Evolutionary conservation across 2,329 filamentous ascomycete species (phyloP).

Genomic region (Colletotrichum sp.): DNA sequence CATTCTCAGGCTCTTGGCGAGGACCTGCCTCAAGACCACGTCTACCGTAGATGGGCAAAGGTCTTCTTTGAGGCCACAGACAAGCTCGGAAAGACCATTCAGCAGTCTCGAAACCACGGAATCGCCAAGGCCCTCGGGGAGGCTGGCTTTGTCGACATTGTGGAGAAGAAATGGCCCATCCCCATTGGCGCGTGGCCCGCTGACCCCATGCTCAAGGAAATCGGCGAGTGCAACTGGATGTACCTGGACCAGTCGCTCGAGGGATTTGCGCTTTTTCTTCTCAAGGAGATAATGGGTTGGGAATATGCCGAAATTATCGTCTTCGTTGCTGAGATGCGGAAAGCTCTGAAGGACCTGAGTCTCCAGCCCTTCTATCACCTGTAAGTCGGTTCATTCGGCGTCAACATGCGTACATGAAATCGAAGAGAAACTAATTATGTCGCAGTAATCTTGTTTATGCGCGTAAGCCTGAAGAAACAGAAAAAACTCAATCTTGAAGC

Average conservation of each 20-base stretch:
- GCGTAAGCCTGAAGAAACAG: not conserved
- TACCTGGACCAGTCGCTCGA: slow-evolving; percentile 29
- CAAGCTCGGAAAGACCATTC: slow-evolving; percentile 35
- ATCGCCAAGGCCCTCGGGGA: slow-evolving; percentile 25
- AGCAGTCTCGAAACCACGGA: slow-evolving; percentile 21
- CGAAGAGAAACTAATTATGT: not conserved
- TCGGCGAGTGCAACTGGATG: slow-evolving; percentile 23
- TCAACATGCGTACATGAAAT: not conserved
- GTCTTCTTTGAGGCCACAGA: slow-evolving; percentile 31
- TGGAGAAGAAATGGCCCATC: slow-evolving; percentile 19
- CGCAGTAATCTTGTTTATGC: not conserved
- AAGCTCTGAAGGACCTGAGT: not conserved
- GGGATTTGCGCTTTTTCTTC: slow-evolving; percentile 30
- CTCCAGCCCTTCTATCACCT: not conserved
- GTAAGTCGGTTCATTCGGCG: not conserved
- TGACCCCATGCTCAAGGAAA: not conserved
- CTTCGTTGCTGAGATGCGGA: not conserved
- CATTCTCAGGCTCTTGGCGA: not conserved
- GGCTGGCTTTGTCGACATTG: slow-evolving; percentile 26
- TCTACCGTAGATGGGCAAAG: slow-evolving; percentile 27
- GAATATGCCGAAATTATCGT: not conserved
- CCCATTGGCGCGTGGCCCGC: slow-evolving; percentile 20
- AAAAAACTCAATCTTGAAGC: not conserved
- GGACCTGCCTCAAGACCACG: not conserved
- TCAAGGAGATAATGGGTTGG: slow-evolving; percentile 31